These are phyloP conservation scores for Echites panduratus DNA, from an alignment of 257 asterid genomes.

Conservation along the genomic window DNA sequence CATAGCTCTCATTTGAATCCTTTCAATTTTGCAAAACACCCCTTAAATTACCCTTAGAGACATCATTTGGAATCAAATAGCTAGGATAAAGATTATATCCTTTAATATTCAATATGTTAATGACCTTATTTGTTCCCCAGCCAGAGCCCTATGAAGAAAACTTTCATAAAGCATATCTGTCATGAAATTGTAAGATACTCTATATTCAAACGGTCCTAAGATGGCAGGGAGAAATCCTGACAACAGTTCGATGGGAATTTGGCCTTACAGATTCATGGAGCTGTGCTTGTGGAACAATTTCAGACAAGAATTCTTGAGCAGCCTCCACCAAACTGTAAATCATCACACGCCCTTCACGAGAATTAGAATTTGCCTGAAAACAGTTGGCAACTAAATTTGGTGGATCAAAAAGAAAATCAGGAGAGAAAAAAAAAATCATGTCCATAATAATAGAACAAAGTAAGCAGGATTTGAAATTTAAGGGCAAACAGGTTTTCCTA, in stretches of 20 bases:
- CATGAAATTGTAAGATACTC: not conserved
- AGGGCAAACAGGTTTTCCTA: no score
- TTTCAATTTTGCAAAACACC: not conserved
- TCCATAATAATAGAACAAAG: not conserved
- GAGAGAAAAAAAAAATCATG: not conserved
- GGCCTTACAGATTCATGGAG: slow-evolving; percentile 52
- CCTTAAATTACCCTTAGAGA: not conserved
- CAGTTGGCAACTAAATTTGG: slow-evolving; percentile 11
- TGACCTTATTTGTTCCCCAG: not conserved
- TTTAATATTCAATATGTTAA: not conserved
- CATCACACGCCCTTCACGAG: slow-evolving; percentile 99
- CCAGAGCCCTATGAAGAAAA: not conserved
- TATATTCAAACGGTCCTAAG: slow-evolving; percentile 11
- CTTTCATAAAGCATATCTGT: not conserved
- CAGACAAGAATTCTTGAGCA: slow-evolving; percentile 98
- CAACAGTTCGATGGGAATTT: slow-evolving; percentile 15
- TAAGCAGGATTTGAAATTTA: not conserved
- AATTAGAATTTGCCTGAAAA: slow-evolving; percentile 82
- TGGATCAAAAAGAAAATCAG: slow-evolving; percentile 3
- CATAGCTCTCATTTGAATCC: not conserved
- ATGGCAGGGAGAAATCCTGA: slow-evolving; percentile 11
- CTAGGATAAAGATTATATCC: not conserved
- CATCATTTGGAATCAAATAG: not conserved
- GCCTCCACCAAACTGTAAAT: slow-evolving; percentile 95
- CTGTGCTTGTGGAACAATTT: slow-evolving; percentile 59